Percentiles rank a stretch among this genome's conserved stretches.
Evolutionary conservation across 495 filamentous ascomycete species (phyloP).

Genomic region (Penicillium malachiteum): DNA sequence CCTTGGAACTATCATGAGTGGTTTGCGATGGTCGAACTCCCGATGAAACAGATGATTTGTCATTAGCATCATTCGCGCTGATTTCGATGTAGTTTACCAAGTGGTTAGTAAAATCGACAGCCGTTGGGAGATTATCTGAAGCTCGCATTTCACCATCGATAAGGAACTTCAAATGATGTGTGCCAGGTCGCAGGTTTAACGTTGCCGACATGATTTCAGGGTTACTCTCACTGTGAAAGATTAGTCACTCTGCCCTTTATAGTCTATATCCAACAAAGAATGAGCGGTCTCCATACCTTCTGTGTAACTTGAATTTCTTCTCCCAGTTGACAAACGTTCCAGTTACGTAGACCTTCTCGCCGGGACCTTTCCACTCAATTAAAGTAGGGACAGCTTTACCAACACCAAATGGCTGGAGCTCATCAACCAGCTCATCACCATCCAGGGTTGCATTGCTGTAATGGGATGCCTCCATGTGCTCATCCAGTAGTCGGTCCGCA

Average conservation of each 20-base stretch:
- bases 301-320: slow-evolving; percentile 81
- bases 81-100: slow-evolving; percentile 98
- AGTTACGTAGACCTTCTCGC: slow-evolving; percentile 90
- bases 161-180: slow-evolving; percentile 94
- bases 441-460: slow-evolving; percentile 71
- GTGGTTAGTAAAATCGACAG: slow-evolving; percentile 94
- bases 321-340: slow-evolving; percentile 97
- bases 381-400: slow-evolving; percentile 66
- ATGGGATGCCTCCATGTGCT: slow-evolving; percentile 50
- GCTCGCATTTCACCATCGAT: slow-evolving; percentile 91
- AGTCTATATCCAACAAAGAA: not conserved
- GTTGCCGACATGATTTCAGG: slow-evolving; percentile 65
- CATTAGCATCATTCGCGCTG: slow-evolving; percentile 64
- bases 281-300: slow-evolving; percentile 55
- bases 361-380: slow-evolving; percentile 77
- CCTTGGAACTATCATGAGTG: slow-evolving; percentile 36
- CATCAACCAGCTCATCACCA: slow-evolving; percentile 77
- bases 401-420: slow-evolving; percentile 55
- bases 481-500: slow-evolving; percentile 47
- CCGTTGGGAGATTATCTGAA: slow-evolving; percentile 82
- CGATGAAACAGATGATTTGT: slow-evolving; percentile 32
- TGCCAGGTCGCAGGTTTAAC: slow-evolving; percentile 82
- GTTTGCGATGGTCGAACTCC: slow-evolving; percentile 48
- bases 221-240: slow-evolving; percentile 32
- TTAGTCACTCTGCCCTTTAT: slow-evolving; percentile 7